Percentiles rank a stretch among this genome's conserved stretches.
These are phyloP conservation scores for Podosphaera leucotricha DNA, from an alignment of 2,329 filamentous ascomycete genomes.

Conservation along the genomic window DNA sequence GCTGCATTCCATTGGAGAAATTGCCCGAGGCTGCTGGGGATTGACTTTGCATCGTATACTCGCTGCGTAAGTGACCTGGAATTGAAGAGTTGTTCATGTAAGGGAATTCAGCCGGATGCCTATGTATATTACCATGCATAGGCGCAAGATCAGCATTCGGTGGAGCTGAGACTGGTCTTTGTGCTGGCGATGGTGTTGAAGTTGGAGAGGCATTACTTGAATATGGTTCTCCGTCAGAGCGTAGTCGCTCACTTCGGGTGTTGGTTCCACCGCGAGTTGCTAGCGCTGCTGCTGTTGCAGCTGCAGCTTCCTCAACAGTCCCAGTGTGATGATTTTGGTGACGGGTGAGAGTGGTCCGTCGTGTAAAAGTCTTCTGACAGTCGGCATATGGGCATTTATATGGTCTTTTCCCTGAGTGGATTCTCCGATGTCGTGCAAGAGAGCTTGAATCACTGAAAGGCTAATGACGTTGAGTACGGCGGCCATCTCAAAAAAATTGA, in stretches of 20 bases:
- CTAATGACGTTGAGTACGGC: slow-evolving; percentile 23
- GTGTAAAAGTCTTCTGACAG: slow-evolving; percentile 95
- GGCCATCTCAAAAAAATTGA: slow-evolving; percentile 2
- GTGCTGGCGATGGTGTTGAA: slow-evolving; percentile 64
- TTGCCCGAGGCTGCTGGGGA: slow-evolving; percentile 34
- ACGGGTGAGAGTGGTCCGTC: slow-evolving; percentile 78
- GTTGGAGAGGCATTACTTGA: slow-evolving; percentile 51
- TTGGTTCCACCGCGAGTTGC: slow-evolving; percentile 23
- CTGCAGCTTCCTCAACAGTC: slow-evolving; percentile 81
- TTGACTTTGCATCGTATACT: slow-evolving; percentile 27
- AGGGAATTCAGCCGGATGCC: slow-evolving; percentile 32
- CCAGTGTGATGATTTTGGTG: slow-evolving; percentile 94
- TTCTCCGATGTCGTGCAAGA: slow-evolving; percentile 74
- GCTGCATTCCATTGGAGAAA: slow-evolving; percentile 24
- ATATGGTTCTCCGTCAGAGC: slow-evolving; percentile 47
- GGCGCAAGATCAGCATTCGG: slow-evolving; percentile 52
- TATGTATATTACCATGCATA: slow-evolving; percentile 38
- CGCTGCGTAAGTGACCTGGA: slow-evolving; percentile 57
- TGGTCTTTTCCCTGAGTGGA: slow-evolving; percentile 83
- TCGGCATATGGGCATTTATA: slow-evolving; percentile 96
- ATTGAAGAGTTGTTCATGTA: slow-evolving; percentile 63
- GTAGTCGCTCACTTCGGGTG: slow-evolving; percentile 24
- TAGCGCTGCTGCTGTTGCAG: slow-evolving; percentile 66
- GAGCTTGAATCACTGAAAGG: slow-evolving; percentile 94
- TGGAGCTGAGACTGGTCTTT: slow-evolving; percentile 57